These are phyloP conservation scores for Mariannaea elegans DNA, from an alignment of 2,329 filamentous ascomycete species.

Conservation along the genomic window DNA sequence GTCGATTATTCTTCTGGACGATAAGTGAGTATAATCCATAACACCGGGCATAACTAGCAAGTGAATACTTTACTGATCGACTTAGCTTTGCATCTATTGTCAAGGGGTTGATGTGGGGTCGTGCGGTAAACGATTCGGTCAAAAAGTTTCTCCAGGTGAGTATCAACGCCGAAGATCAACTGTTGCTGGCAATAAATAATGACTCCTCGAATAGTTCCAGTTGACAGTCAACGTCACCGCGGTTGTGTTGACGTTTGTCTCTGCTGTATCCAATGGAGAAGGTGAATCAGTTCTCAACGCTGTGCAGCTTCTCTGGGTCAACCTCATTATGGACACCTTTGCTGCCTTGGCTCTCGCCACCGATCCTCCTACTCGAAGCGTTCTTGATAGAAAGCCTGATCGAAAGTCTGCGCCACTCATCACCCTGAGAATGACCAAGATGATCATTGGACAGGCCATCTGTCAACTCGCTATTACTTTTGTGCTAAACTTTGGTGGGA, in stretches of 20 bases:
- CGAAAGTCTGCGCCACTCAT: constrained; percentile 77
- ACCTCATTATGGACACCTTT: constrained; percentile 72
- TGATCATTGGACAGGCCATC: constrained; percentile 69
- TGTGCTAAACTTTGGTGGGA: constrained; percentile 68
- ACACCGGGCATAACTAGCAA: background rate
- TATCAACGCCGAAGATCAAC: background rate
- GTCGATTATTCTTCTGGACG: constrained; percentile 69
- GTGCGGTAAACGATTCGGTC: constrained; percentile 70
- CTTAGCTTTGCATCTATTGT: constrained; percentile 62
- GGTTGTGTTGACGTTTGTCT: constrained; percentile 66
- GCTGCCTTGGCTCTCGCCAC: constrained; percentile 71
- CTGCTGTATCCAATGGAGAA: constrained; percentile 60
- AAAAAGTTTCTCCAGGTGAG: constrained; percentile 68
- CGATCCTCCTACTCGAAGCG: constrained; percentile 65
- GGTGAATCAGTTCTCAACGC: constrained; percentile 65
- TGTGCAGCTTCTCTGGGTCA: constrained; percentile 70
- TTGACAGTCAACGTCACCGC: constrained; percentile 72
- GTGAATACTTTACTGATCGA: constrained; percentile 14
- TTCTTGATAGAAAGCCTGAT: constrained; percentile 64
- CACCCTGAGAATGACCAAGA: constrained; percentile 73
- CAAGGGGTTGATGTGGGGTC: constrained; percentile 69
- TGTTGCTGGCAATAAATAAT: background rate
- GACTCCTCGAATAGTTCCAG: constrained; percentile 56
- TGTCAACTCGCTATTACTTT: constrained; percentile 68
- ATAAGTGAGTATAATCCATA: constrained; percentile 51